Conservation (phyloP, 495 filamentous ascomycete species). For the Xylaria scruposa region DNA sequence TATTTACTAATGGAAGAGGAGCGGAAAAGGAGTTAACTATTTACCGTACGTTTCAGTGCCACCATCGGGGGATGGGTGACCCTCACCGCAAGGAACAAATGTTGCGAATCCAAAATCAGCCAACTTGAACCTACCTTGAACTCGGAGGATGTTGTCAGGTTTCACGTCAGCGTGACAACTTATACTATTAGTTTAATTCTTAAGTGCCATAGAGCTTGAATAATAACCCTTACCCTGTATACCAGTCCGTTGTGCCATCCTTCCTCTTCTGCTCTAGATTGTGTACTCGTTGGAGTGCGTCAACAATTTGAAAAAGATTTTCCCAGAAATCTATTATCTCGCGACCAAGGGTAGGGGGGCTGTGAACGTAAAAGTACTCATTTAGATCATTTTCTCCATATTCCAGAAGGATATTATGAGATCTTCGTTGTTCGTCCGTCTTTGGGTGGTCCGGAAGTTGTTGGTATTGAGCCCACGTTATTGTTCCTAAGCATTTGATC, state of each 20-base stretch:
- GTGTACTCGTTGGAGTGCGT: conserved; percentile 43
- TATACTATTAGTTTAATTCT: neutral
- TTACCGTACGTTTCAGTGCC: neutral
- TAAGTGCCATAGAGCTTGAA: neutral
- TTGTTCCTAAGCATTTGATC: neutral
- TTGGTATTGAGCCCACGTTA: neutral
- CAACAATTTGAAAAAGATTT: conserved; percentile 43
- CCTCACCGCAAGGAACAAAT: conserved; percentile 34
- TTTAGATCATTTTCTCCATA: conserved; percentile 43
- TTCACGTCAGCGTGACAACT: conserved; percentile 30
- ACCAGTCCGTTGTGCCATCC: conserved; percentile 6
- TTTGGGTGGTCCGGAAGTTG: neutral
- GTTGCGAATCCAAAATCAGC: conserved; percentile 50
- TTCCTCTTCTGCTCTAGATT: conserved; percentile 31
- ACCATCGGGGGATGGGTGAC: neutral
- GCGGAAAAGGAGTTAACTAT: neutral
- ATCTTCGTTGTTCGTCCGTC: neutral
- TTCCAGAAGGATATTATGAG: neutral
- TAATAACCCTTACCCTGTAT: neutral
- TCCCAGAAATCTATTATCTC: conserved; percentile 48
- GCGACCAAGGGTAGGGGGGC: conserved; percentile 38
- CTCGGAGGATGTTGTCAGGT: conserved; percentile 49
- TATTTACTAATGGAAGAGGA: neutral
- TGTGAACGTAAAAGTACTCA: conserved; percentile 38
- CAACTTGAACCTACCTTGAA: conserved; percentile 48